Base-by-base conservation (phyloP, 176 grass and related monocot species). In the Aechmea fasciata region DNA sequence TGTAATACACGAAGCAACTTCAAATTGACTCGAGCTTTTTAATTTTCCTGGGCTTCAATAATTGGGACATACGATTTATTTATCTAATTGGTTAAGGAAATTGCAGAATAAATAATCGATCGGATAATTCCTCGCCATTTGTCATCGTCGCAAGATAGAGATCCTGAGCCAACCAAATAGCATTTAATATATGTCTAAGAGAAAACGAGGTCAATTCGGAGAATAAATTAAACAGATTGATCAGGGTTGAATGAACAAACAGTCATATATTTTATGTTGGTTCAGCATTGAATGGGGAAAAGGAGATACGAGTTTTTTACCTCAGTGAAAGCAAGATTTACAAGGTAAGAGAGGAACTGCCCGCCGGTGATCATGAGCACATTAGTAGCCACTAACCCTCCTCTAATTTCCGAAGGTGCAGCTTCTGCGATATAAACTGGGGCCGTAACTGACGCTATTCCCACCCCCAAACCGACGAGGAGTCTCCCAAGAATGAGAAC, bases 341-440 rank as follows among this genome's bases (percentile, higher is more conserved):
- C 87, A 71, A 97, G 84, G 64, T 97, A 97, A 10, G 93, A 90
- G 71, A 97, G 85, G 80, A 97, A 97, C 68, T 97, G 93, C 2
- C 93, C 93, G 6, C 93, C 84, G 11, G 93, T 97, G 72, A 97
- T 97, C 93, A 97, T 97, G 53, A 97, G 87, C 50, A 92, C 89
- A 85, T 97, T 97, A n/a, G 74, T 92, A 7, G 79, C 81, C 51
- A 97, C 93, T 59, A 97, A 84, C 49, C 86, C 89, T 51, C 93
- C 93, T 76, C 93, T 85, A 10, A 97, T 92, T 87, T 97, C 89
- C 52, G 93, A 92, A 59, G 93, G 93, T 52, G 93, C 83, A 29
- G 76, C 89, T 84, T 97, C 93, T 18, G 89, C 86, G 8, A 97
- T 97, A 74, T 97, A 97, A 63, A 97, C 86, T 48, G 86, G 93